A percentile compares a stretch with the other conserved stretches of the same genome.
These are phyloP conservation scores for Cyathus olla DNA, from an alignment of 1,284 basidiomycete genomes.

Conservation along the genomic window DNA sequence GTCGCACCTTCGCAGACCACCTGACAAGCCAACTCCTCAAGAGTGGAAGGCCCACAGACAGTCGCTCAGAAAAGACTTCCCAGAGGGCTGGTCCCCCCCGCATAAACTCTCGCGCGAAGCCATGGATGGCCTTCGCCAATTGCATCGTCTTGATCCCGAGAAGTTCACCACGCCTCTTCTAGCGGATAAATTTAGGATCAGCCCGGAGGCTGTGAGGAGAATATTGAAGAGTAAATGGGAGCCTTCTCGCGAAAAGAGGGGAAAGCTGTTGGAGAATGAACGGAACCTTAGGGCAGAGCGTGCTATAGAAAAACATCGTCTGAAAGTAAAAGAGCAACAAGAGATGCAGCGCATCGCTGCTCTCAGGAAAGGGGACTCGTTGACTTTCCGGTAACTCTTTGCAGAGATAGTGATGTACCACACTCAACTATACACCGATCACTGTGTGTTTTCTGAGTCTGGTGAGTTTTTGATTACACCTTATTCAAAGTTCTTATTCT, in stretches of 20 bases:
- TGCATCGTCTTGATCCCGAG: constrained; percentile 79
- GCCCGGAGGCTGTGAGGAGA: constrained; percentile 87
- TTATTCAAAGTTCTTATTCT: too few relatives aligned
- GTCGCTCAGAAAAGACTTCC: constrained; percentile 71
- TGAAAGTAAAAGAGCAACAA: constrained; percentile 42
- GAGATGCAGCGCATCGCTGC: constrained; percentile 16
- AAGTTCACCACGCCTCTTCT: constrained; percentile 80
- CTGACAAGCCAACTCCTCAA: constrained; percentile 59
- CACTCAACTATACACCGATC: too few relatives aligned
- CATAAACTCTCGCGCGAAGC: constrained; percentile 91
- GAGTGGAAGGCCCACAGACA: constrained; percentile 67
- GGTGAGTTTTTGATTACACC: too few relatives aligned
- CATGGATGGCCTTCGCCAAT: constrained; percentile 86
- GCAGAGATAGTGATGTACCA: too few relatives aligned
- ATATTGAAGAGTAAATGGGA: constrained; percentile 88
- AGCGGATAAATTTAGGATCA: constrained; percentile 85
- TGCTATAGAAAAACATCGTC: constrained; percentile 56
- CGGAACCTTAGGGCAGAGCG: constrained; percentile 58
- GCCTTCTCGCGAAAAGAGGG: constrained; percentile 69
- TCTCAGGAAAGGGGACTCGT: constrained; percentile 32
- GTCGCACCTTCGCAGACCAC: constrained; percentile 52
- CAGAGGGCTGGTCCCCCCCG: constrained; percentile 87
- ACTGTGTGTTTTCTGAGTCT: too few relatives aligned
- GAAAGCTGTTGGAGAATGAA: constrained; percentile 68
- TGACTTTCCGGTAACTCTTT: constrained; percentile 47